These are phyloP conservation scores for Fusarium verticillioides DNA, from an alignment of 2,329 filamentous ascomycete genomes.

Conservation along the genomic window DNA sequence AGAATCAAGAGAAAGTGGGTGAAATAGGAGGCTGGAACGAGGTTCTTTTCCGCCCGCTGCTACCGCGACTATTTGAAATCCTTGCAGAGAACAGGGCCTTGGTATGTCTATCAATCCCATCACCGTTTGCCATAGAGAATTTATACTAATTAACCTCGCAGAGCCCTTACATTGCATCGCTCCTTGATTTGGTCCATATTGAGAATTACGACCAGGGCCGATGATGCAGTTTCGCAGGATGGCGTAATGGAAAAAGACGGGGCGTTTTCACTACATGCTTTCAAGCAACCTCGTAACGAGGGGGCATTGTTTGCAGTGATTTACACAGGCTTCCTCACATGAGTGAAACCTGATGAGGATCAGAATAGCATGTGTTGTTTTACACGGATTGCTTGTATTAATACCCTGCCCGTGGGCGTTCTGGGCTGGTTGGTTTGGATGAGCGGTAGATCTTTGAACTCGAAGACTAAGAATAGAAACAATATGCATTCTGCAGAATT, in stretches of 20 bases:
- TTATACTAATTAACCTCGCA: slow-evolving; percentile 39
- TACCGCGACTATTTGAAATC: slow-evolving; percentile 73
- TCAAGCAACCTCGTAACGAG: slow-evolving; percentile 1
- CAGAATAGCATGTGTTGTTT: slow-evolving; percentile 23
- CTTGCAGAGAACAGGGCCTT: slow-evolving; percentile 75
- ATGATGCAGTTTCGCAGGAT: slow-evolving; percentile 18
- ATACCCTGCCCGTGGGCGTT: slow-evolving; percentile 43
- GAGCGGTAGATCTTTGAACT: slow-evolving; percentile 14
- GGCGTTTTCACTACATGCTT: slow-evolving; percentile 12
- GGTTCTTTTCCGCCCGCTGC: slow-evolving; percentile 72
- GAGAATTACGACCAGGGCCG: slow-evolving; percentile 44
- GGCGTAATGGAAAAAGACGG: slow-evolving; percentile 22
- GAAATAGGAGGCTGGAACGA: slow-evolving; percentile 73
- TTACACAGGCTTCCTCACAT: slow-evolving; percentile 14
- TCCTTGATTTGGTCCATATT: slow-evolving; percentile 52
- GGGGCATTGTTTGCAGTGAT: slow-evolving; percentile 1
- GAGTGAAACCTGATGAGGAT: slow-evolving; percentile 28
- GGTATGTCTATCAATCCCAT: slow-evolving; percentile 53
- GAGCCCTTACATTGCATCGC: slow-evolving; percentile 55
- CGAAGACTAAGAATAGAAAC: background rate
- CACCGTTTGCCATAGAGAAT: background rate
- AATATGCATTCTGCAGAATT: background rate
- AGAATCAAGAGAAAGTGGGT: slow-evolving; percentile 56
- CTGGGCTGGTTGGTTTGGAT: slow-evolving; percentile 31
- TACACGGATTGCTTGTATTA: slow-evolving; percentile 39